phyloP scores from a whole-genome alignment of 176 grass and related monocot genomes.

The Pontederia crassipes region DNA sequence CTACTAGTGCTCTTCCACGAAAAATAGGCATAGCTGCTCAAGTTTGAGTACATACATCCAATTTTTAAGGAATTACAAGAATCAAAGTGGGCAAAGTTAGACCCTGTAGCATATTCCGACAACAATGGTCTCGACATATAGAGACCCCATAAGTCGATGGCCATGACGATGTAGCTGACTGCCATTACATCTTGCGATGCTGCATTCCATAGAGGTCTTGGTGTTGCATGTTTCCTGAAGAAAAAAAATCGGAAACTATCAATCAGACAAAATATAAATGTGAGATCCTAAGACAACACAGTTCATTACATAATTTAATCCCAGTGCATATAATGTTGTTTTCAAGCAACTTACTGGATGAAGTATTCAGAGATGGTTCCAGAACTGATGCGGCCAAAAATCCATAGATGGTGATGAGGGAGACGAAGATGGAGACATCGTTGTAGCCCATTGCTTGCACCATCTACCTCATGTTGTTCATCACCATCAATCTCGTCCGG shows the following conservation, averaged over 20 bases:
- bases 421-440: constrained; percentile 92
- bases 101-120: constrained; percentile 84
- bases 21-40: no score
- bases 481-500: constrained; percentile 72
- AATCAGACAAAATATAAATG: background rate
- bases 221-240: constrained; percentile 45
- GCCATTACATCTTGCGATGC: constrained; percentile 76
- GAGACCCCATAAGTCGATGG: constrained; percentile 57
- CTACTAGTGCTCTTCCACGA: no score
- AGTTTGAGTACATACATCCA: no score
- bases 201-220: no score
- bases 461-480: constrained; percentile 98
- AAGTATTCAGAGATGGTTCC: constrained; percentile 93
- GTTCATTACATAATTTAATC: no score
- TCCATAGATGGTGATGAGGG: constrained; percentile 90
- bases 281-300: no score
- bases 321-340: no score
- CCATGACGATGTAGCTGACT: constrained; percentile 63
- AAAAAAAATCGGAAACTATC: background rate
- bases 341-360: constrained; percentile 53
- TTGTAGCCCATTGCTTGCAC: constrained; percentile 71
- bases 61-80: no score
- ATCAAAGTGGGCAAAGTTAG: constrained; percentile 30
- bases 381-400: constrained; percentile 88
- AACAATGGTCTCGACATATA: constrained; percentile 70